Base-by-base conservation (phyloP, 1,284 basidiomycete species). In the Trichosporon sp. region DNA sequence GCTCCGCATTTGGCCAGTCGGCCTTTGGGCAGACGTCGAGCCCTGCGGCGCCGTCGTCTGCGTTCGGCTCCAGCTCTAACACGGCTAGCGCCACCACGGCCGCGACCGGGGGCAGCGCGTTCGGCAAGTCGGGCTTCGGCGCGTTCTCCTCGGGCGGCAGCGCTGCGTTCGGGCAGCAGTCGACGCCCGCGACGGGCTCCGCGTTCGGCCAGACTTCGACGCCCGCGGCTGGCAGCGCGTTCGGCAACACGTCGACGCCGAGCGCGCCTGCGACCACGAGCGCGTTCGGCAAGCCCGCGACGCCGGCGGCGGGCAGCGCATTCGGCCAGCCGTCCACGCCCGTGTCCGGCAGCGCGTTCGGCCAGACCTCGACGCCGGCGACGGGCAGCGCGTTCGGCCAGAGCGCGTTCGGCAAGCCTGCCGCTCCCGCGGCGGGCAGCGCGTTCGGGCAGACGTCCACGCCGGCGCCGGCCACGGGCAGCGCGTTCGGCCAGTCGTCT, bases 81-180 rank as follows among this genome's bases (percentile, higher is more conserved):
- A 11, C 56, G 9, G 21, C 62, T 8, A 7, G 25, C 2, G 2
- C 62, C 25, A 42, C 62, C 2, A 8, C 38, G 12, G 18, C 56
- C 29, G 65, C 70, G 3, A 63, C 63, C 34, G 67, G 84, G 65
- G 78, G 83, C 3, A 85, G 83, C 65, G 78, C 78, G 25, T 27
- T 89, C 18, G 80, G 82, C 27, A 31, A 42, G 18, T 85, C 83
- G 63, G 78, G 77, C 25, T 27, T 89, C n/a, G 80, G 82, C 27
- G 86, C 87, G 1, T 69, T 87, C 15, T 23, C 87, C 0, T 73
- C 85, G 27, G 35, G 32, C 32, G 62, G 34, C 11, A 32, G 7
- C 7, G 62, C 34, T 21, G 85, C 84, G n/a, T 47, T 86, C 23
- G 62, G 67, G 6, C 56, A 60, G 56, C 56, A 31, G 27, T 31